Evolutionary conservation across 2,329 filamentous ascomycete species (phyloP).

Genomic region (Coniochaeta sp.): DNA sequence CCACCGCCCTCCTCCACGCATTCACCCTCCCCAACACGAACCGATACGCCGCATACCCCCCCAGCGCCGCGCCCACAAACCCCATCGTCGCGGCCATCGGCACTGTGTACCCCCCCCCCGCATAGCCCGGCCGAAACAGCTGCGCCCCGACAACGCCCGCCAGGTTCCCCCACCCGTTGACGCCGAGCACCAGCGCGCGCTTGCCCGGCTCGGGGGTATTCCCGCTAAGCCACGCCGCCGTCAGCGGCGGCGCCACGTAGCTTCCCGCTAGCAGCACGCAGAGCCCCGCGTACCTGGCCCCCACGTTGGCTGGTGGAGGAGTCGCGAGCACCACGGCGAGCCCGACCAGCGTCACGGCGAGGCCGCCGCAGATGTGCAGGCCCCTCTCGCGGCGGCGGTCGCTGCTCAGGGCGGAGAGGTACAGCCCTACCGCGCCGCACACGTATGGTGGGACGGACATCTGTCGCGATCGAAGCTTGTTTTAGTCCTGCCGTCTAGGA

Average conservation of each 20-base stretch:
- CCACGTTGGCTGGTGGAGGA: too few species aligned
- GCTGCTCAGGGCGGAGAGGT: conserved; percentile 20
- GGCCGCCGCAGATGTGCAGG: conserved; percentile 20
- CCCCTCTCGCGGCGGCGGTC: conserved; percentile 21
- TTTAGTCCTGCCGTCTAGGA: too few species aligned
- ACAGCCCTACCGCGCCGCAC: conserved; percentile 20
- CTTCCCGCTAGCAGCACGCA: conserved; percentile 23
- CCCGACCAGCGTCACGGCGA: conserved; percentile 19
- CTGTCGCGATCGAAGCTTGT: too few species aligned
- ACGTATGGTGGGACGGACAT: conserved; percentile 25
- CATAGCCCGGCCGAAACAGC: conserved; percentile 21
- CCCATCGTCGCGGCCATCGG: conserved; percentile 24
- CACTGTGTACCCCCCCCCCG: conserved; percentile 20
- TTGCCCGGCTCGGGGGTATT: conserved; percentile 24
- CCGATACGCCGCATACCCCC: conserved; percentile 23
- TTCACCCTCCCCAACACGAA: conserved; percentile 18
- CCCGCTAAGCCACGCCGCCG: conserved; percentile 24
- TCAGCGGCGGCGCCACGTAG: conserved; percentile 22
- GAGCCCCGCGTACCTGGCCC: conserved; percentile 18
- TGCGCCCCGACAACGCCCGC: conserved; percentile 22
- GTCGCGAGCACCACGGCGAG: conserved; percentile 8
- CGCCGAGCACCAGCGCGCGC: conserved; percentile 22
- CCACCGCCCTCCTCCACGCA: conserved; percentile 4
- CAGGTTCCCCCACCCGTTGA: conserved; percentile 26
- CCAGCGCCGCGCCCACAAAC: conserved; percentile 19